A percentile compares a stretch with the other conserved stretches of the same genome.
Evolutionary conservation across 2,329 filamentous ascomycete species (phyloP).

Genomic region (Drechslerella coelobrocha): DNA sequence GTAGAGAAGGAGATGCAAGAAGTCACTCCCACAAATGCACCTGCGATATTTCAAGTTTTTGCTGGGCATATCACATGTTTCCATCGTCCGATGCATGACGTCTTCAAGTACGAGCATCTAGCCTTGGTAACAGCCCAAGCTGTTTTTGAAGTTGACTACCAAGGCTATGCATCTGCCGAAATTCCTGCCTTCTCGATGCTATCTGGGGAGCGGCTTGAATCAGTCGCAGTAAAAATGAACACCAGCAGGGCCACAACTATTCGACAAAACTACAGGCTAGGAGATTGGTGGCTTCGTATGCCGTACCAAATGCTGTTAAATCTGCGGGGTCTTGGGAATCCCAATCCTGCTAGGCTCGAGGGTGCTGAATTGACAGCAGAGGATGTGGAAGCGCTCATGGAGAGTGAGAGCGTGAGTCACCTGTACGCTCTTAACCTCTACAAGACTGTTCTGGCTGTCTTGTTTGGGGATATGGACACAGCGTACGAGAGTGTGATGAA

Average conservation of each 20-base stretch:
- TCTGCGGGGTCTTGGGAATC: conserved; percentile 54
- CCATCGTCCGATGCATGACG: conserved; percentile 54
- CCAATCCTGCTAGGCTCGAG: conserved; percentile 53
- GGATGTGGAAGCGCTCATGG: conserved; percentile 51
- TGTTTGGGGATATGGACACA: conserved; percentile 54
- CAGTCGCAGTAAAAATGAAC: conserved; percentile 53
- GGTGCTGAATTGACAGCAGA: conserved; percentile 52
- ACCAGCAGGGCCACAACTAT: conserved; percentile 52
- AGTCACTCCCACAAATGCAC: conserved; percentile 51
- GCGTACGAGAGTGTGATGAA: conserved; percentile 53
- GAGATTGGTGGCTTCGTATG: conserved; percentile 55
- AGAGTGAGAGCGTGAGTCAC: conserved; percentile 54
- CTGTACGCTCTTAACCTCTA: conserved; percentile 55
- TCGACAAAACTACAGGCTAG: conserved; percentile 53
- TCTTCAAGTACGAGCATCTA: conserved; percentile 53
- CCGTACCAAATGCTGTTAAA: conserved; percentile 54
- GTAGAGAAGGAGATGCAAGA: conserved; percentile 53
- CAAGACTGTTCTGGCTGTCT: conserved; percentile 52
- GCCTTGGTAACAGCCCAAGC: conserved; percentile 53
- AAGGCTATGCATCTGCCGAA: conserved; percentile 54
- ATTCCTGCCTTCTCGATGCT: conserved; percentile 55
- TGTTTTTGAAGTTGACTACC: conserved; percentile 55
- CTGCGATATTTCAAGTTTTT: conserved; percentile 55
- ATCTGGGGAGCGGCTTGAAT: conserved; percentile 52
- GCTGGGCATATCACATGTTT: conserved; percentile 55